phyloP scores from a whole-genome alignment of 2,329 filamentous ascomycete species.

The Biscogniauxia mediterranea region DNA sequence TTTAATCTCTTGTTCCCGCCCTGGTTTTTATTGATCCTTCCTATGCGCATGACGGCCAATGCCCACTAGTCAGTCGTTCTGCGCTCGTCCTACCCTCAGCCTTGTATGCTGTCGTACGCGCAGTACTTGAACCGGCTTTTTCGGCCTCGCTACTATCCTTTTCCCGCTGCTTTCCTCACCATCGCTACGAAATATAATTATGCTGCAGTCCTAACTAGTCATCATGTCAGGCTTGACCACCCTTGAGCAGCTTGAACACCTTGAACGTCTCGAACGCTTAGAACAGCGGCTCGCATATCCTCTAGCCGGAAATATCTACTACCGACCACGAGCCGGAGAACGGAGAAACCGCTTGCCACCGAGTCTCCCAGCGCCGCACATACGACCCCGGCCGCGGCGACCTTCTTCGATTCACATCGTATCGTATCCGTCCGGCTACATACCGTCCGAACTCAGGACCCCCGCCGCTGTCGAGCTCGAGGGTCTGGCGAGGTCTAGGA shows the following conservation, averaged over 20 bases:
- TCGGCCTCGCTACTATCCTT: slow-evolving; percentile 10
- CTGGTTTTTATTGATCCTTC: background rate
- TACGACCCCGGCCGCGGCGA: slow-evolving; percentile 48
- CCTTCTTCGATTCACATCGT: slow-evolving; percentile 54
- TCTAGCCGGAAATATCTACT: slow-evolving; percentile 28
- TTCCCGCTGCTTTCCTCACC: slow-evolving; percentile 3
- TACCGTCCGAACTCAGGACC: slow-evolving; percentile 45
- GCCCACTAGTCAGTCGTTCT: background rate
- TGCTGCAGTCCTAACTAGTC: slow-evolving; percentile 25
- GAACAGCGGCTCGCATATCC: slow-evolving; percentile 21
- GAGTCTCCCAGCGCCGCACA: slow-evolving; percentile 40
- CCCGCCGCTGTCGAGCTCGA: slow-evolving; percentile 40
- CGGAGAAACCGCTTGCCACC: slow-evolving; percentile 22
- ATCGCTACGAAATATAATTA: slow-evolving; percentile 11
- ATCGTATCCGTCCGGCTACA: slow-evolving; percentile 42
- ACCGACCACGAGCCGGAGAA: slow-evolving; percentile 27
- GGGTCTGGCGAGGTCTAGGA: slow-evolving; percentile 23
- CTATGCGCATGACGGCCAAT: slow-evolving; percentile 1
- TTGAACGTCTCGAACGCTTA: slow-evolving; percentile 5
- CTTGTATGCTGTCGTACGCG: slow-evolving; percentile 1
- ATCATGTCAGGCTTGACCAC: slow-evolving; percentile 29
- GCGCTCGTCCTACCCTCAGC: slow-evolving; percentile 4
- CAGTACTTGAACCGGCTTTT: slow-evolving; percentile 10
- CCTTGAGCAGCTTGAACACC: slow-evolving; percentile 15
- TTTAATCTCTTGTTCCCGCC: background rate